A percentile compares a stretch with the other conserved stretches of the same genome.
These are phyloP conservation scores for Clarkia xantiana DNA, from an alignment of 345 rosid genomes.

Conservation along the genomic window DNA sequence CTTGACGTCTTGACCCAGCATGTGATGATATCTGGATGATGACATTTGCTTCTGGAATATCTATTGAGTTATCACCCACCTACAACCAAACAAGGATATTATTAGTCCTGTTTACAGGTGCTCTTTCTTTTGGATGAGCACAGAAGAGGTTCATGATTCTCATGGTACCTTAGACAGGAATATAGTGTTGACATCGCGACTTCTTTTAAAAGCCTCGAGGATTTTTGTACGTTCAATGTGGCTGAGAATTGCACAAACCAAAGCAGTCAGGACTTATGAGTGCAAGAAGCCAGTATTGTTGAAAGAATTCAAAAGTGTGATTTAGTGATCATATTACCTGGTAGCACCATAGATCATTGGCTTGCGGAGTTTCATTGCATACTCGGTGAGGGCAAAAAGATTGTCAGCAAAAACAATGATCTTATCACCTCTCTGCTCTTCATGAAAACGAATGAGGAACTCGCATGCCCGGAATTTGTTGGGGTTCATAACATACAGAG, in stretches of 20 bases:
- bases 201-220: conserved; percentile 78
- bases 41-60: conserved; percentile 97
- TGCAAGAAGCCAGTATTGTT: neutral
- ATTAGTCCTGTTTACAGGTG: neutral
- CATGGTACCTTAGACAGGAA: conserved; percentile 70
- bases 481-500: conserved; percentile 97
- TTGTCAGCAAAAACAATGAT: conserved; percentile 93
- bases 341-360: conserved; percentile 99
- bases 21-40: conserved; percentile 94
- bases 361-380: conserved; percentile 83
- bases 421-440: conserved; percentile 83
- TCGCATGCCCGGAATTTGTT: conserved; percentile 96
- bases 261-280: neutral
- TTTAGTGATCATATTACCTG: conserved; percentile 34
- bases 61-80: conserved; percentile 99
- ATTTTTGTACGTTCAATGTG: conserved; percentile 93
- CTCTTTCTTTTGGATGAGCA: too few species aligned
- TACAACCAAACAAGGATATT: conserved; percentile 13
- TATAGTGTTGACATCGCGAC: conserved; percentile 66
- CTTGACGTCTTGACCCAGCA: conserved; percentile 99
- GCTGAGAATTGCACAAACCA: conserved; percentile 28
- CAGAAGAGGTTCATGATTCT: neutral
- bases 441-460: conserved; percentile 84
- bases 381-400: conserved; percentile 85
- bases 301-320: neutral